Evolutionary conservation across 1,284 basidiomycete species (phyloP).

Genomic region (Naganishia cerealis): DNA sequence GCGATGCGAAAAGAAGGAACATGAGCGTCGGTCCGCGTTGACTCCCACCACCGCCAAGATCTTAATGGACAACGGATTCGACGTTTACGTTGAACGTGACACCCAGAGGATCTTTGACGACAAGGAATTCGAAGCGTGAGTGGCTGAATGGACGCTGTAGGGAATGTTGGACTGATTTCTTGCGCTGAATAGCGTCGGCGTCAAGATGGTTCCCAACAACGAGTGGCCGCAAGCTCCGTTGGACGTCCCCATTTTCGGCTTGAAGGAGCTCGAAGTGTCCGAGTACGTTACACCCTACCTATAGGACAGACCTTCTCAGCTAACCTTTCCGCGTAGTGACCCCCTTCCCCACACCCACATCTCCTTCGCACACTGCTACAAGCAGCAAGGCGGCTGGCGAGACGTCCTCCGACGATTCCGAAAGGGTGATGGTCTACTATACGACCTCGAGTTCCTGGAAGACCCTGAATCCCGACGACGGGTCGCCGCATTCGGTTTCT

Average conservation of each 20-base stretch:
- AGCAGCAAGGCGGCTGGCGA: conserved; percentile 91
- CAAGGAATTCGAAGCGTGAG: conserved; percentile 86
- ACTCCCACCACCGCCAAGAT: conserved; percentile 88
- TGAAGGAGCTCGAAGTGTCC: conserved; percentile 90
- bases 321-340: conserved; percentile 51
- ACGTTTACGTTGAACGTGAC: conserved; percentile 89
- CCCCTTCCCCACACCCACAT: conserved; percentile 92
- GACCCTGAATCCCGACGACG: conserved; percentile 75
- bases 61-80: conserved; percentile 87
- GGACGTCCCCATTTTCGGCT: conserved; percentile 81
- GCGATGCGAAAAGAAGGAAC: conserved; percentile 90
- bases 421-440: conserved; percentile 81
- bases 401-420: conserved; percentile 84
- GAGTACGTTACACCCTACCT: conserved; percentile 49
- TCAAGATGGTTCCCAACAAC: conserved; percentile 83
- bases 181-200: conserved; percentile 70
- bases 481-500: conserved; percentile 98
- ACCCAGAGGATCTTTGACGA: conserved; percentile 94
- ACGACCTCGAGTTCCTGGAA: conserved; percentile 95
- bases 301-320: not conserved
- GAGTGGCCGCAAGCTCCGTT: conserved; percentile 77
- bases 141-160: conserved; percentile 37
- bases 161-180: conserved; percentile 19
- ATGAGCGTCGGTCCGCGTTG: conserved; percentile 88
- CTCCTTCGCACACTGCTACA: conserved; percentile 99